Evolutionary conservation across 179 eudicot species (phyloP).

Genomic region (Silene vulgaris): DNA sequence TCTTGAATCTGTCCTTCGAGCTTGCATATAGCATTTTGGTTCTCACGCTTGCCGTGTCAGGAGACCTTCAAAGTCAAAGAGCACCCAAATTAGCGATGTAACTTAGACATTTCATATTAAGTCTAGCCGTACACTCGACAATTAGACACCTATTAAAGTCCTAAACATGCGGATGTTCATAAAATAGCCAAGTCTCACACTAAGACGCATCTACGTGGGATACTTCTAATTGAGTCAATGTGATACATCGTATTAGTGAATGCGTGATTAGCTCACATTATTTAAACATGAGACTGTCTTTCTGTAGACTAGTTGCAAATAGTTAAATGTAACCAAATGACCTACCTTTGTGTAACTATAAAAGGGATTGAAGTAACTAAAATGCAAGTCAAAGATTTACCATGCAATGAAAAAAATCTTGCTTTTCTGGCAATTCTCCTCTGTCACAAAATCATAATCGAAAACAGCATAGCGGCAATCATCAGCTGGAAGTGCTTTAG

Average conservation of each 20-base stretch:
- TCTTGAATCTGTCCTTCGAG: slow-evolving; percentile 70
- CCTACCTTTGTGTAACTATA: neutral
- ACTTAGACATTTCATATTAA: neutral
- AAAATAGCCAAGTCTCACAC: no score
- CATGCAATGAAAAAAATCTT: slow-evolving; percentile 72
- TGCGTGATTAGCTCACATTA: neutral
- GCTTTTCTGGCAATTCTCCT: slow-evolving; percentile 68
- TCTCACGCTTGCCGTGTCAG: slow-evolving; percentile 64
- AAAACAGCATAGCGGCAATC: slow-evolving; percentile 71
- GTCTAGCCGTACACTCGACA: no score
- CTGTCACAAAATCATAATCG: slow-evolving; percentile 60
- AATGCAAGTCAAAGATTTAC: slow-evolving; percentile 25
- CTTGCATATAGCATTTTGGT: slow-evolving; percentile 76
- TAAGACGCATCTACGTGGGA: no score
- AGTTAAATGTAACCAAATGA: neutral
- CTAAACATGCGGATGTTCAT: no score
- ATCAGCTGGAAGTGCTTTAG: slow-evolving; percentile 51
- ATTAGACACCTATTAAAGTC: no score
- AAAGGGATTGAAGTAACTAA: neutral
- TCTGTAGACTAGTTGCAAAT: neutral
- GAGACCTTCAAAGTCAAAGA: slow-evolving; percentile 43
- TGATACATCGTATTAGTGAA: neutral
- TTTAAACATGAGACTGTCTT: neutral
- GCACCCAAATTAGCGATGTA: neutral
- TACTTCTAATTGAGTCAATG: no score